Conservation (phyloP, 2,329 filamentous ascomycete genomes). For the Penicillium palitans region DNA sequence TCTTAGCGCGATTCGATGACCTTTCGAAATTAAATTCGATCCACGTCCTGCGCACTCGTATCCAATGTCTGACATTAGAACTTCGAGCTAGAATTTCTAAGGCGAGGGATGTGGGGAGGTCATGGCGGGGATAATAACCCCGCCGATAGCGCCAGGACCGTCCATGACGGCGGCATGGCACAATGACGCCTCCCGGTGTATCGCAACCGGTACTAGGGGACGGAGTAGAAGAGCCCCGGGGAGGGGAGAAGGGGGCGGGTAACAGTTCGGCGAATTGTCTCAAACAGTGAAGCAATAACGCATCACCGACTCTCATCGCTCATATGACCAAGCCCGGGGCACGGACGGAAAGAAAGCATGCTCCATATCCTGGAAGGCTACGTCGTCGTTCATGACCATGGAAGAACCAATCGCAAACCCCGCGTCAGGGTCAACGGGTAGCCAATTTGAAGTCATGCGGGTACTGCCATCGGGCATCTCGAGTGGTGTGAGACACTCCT, state of each 20-base stretch:
- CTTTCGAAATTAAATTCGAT: background rate
- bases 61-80: too few species aligned
- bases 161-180: too few species aligned
- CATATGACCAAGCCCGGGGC: constrained; percentile 3
- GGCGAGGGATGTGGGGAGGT: too few species aligned
- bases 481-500: constrained; percentile 25
- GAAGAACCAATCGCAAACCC: constrained; percentile 29
- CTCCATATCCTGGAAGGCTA: constrained; percentile 8
- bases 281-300: background rate
- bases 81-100: background rate
- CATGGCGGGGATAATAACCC: background rate
- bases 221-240: background rate
- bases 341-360: constrained; percentile 14
- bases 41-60: too few species aligned
- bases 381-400: background rate
- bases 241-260: too few species aligned
- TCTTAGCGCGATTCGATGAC: background rate
- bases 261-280: background rate
- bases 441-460: constrained; percentile 34
- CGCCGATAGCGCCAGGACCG: background rate
- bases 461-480: constrained; percentile 38
- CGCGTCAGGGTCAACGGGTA: constrained; percentile 9
- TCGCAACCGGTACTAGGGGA: background rate
- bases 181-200: background rate
- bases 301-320: background rate